Conservation (phyloP, 176 grass and related monocot species). For the Otatea glauca region DNA sequence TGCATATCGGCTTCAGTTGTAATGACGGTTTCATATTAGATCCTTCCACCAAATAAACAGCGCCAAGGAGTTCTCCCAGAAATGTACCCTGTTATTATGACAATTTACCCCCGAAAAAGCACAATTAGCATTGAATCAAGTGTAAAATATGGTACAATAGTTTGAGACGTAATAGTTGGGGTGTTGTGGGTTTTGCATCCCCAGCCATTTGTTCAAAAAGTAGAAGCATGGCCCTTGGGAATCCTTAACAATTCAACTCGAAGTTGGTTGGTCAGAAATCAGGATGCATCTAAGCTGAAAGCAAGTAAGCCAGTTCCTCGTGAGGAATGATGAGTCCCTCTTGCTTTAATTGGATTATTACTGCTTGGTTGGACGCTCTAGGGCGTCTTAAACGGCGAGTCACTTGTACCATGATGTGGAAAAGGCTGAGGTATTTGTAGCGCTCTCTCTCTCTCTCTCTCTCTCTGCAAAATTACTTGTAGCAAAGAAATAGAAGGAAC, state of each 20-base stretch:
- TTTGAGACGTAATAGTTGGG: constrained; percentile 12
- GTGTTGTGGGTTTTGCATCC: constrained; percentile 9
- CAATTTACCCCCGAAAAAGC: not conserved
- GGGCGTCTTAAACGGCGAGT: not conserved
- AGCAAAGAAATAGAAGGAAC: constrained; percentile 13
- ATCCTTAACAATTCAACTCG: not conserved
- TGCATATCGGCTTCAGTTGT: constrained; percentile 43
- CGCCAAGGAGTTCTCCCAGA: constrained; percentile 80
- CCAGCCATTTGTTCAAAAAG: not conserved
- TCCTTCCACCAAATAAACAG: constrained; percentile 71
- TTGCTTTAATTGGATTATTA: not conserved
- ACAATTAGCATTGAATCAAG: not conserved
- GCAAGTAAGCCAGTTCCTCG: not conserved
- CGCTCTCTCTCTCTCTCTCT: not conserved
- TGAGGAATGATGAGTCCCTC: not conserved
- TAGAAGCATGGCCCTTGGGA: not conserved
- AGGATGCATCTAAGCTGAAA: not conserved
- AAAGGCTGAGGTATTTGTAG: not conserved
- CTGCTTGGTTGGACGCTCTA: not conserved
- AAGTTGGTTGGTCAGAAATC: constrained; percentile 3
- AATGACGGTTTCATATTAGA: constrained; percentile 50
- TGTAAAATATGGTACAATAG: not conserved
- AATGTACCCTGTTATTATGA: constrained; percentile 66
- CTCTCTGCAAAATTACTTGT: not conserved
- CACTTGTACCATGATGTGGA: not conserved